These are phyloP conservation scores for Solanum neorickii DNA, from an alignment of 257 asterid genomes.

Conservation along the genomic window DNA sequence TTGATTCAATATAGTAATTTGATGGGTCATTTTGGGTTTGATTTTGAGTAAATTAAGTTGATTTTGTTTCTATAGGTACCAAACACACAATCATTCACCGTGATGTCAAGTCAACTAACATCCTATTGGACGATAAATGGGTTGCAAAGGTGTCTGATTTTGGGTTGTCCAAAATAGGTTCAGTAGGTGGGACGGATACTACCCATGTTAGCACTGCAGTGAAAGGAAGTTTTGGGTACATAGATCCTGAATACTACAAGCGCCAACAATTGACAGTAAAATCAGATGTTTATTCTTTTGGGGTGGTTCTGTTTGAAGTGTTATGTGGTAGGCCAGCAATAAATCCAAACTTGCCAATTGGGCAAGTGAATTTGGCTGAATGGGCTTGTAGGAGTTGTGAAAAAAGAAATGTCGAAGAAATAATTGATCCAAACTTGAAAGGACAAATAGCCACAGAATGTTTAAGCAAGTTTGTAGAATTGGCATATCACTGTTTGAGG, in stretches of 20 bases:
- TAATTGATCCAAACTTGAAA: slow-evolving; percentile 29
- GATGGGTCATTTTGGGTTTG: background rate
- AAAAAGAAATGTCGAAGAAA: slow-evolving; percentile 26
- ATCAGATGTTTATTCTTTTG: slow-evolving; percentile 66
- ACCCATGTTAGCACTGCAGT: slow-evolving; percentile 58
- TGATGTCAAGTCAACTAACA: slow-evolving; percentile 61
- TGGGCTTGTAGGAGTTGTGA: slow-evolving; percentile 32
- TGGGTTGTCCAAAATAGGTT: slow-evolving; percentile 58
- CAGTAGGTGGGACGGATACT: slow-evolving; percentile 6
- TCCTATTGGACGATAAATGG: slow-evolving; percentile 42
- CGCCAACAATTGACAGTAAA: slow-evolving; percentile 45
- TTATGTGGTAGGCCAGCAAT: slow-evolving; percentile 37
- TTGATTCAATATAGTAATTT: background rate
- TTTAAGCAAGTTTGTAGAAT: slow-evolving; percentile 25
- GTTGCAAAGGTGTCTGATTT: slow-evolving; percentile 61
- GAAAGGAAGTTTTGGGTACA: slow-evolving; percentile 59
- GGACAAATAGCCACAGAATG: slow-evolving; percentile 42
- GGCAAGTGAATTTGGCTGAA: slow-evolving; percentile 36
- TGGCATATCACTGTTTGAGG: slow-evolving; percentile 31
- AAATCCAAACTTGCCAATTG: slow-evolving; percentile 9
- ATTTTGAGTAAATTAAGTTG: background rate
- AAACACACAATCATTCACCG: slow-evolving; percentile 43
- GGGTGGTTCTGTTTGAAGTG: slow-evolving; percentile 46
- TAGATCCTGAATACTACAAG: slow-evolving; percentile 55
- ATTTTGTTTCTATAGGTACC: background rate